These are phyloP conservation scores for Alternaria novae-zelandiae DNA, from an alignment of 2,329 filamentous ascomycete species.

Conservation along the genomic window DNA sequence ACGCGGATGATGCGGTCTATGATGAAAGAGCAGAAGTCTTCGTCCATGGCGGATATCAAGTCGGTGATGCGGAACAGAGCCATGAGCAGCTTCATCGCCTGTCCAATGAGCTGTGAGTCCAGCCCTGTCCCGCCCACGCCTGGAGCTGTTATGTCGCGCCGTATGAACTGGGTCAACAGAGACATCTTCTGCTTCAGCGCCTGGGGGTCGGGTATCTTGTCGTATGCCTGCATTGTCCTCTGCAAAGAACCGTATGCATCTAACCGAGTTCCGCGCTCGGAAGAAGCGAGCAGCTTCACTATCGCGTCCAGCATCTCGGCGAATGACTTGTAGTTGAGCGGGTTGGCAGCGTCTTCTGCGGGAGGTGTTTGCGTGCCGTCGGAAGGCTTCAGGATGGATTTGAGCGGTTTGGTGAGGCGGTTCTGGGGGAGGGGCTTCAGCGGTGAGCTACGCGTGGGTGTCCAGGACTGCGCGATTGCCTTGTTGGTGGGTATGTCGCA, in stretches of 20 bases:
- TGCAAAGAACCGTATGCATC: slow-evolving; percentile 88
- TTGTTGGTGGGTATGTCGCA: slow-evolving; percentile 61
- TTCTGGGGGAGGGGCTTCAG: slow-evolving; percentile 56
- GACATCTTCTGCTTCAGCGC: slow-evolving; percentile 71
- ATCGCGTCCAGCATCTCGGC: slow-evolving; percentile 84
- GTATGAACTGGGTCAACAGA: slow-evolving; percentile 80
- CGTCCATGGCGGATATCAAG: slow-evolving; percentile 72
- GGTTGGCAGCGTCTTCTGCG: slow-evolving; percentile 48
- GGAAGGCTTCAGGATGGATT: slow-evolving; percentile 82
- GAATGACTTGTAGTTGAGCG: slow-evolving; percentile 65
- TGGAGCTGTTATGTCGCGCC: slow-evolving; percentile 75
- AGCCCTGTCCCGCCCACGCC: slow-evolving; percentile 59
- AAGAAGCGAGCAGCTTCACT: slow-evolving; percentile 77
- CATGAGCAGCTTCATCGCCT: slow-evolving; percentile 78
- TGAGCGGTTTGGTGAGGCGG: slow-evolving; percentile 63
- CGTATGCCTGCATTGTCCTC: slow-evolving; percentile 78
- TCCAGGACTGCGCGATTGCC: slow-evolving; percentile 31
- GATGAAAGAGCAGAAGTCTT: slow-evolving; percentile 80
- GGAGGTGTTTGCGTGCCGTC: slow-evolving; percentile 46
- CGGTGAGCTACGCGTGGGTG: slow-evolving; percentile 50
- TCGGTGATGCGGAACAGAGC: slow-evolving; percentile 77
- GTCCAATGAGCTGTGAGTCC: slow-evolving; percentile 75
- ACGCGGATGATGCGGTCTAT: slow-evolving; percentile 79
- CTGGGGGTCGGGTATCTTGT: slow-evolving; percentile 68
- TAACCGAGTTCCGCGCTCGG: slow-evolving; percentile 73